Evolutionary conservation across 2,329 filamentous ascomycete genomes (phyloP).

Genomic region (Paramyrothecium sp.): DNA sequence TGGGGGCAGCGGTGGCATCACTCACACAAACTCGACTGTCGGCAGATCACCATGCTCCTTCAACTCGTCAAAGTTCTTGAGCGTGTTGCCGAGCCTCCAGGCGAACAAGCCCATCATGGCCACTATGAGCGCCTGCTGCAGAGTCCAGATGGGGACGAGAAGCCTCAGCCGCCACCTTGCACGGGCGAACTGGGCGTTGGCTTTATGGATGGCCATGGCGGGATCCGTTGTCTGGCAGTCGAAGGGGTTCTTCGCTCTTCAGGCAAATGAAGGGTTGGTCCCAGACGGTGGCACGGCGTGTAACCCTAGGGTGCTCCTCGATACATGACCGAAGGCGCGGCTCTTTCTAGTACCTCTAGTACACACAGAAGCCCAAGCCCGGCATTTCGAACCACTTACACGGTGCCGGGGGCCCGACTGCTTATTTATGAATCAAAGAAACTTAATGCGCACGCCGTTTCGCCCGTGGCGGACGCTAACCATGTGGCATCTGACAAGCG

Average conservation of each 20-base stretch:
- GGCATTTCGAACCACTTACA: neutral
- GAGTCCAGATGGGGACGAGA: conserved; percentile 48
- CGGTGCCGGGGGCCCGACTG: neutral
- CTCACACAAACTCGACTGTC: conserved; percentile 50
- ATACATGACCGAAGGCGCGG: neutral
- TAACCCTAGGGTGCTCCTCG: no score
- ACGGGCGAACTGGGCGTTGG: conserved; percentile 51
- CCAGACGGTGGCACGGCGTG: no score
- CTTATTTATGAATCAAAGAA: neutral
- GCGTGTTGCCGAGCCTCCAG: conserved; percentile 48
- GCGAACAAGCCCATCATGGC: conserved; percentile 51
- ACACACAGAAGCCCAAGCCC: conserved; percentile 4
- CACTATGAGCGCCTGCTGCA: conserved; percentile 45
- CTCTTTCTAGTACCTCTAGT: no score
- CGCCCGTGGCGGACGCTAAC: neutral
- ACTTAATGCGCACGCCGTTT: neutral
- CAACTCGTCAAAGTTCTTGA: conserved; percentile 39
- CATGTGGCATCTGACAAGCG: neutral
- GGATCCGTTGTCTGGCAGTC: no score
- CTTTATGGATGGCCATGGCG: conserved; percentile 41
- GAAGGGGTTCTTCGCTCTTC: conserved; percentile 8
- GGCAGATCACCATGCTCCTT: conserved; percentile 37
- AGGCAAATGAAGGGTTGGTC: no score
- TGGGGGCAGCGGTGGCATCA: conserved; percentile 8
- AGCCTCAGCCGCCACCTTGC: conserved; percentile 49